A percentile compares a stretch with the other conserved stretches of the same genome.
phyloP scores from a whole-genome alignment of 2,329 filamentous ascomycete species.

The Talaromyces albobiverticillius region DNA sequence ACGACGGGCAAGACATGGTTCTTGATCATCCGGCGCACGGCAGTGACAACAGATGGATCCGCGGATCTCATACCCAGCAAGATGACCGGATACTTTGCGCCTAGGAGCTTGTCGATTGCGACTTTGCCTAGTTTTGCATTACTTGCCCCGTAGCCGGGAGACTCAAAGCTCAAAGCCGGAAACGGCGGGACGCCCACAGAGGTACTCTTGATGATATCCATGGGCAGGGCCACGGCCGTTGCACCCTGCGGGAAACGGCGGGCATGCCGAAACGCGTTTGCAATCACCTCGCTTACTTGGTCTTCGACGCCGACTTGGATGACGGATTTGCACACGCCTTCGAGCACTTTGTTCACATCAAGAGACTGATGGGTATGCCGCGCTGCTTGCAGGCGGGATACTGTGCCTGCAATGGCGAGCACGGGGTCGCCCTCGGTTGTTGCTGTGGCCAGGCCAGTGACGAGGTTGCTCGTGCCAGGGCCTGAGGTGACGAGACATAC shows the following conservation, averaged over 20 bases:
- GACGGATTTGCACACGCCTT: slow-evolving; percentile 14
- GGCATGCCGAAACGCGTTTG: slow-evolving; percentile 13
- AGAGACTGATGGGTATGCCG: slow-evolving; percentile 15
- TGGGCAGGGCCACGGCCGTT: slow-evolving; percentile 13
- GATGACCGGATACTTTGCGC: slow-evolving; percentile 12
- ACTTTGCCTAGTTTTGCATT: slow-evolving; percentile 11
- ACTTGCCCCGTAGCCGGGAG: slow-evolving; percentile 9
- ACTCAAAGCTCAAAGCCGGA: slow-evolving; percentile 13
- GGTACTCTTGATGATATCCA: slow-evolving; percentile 16
- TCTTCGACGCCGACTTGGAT: slow-evolving; percentile 14
- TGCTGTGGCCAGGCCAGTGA: slow-evolving; percentile 15
- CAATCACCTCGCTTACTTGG: slow-evolving; percentile 16
- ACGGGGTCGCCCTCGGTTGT: slow-evolving; percentile 14
- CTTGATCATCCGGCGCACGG: slow-evolving; percentile 12
- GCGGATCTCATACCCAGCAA: slow-evolving; percentile 14
- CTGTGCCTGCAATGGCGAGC: slow-evolving; percentile 14
- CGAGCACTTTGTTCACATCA: slow-evolving; percentile 14
- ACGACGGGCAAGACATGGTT: slow-evolving; percentile 12
- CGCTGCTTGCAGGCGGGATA: slow-evolving; percentile 13
- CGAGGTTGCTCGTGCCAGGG: slow-evolving; percentile 15
- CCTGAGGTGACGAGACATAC: slow-evolving; percentile 15
- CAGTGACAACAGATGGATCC: slow-evolving; percentile 5
- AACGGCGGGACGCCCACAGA: slow-evolving; percentile 11
- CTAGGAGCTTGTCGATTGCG: slow-evolving; percentile 9
- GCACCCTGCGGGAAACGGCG: slow-evolving; percentile 12